These are phyloP conservation scores for Hyaloscypha variabilis DNA, from an alignment of 495 filamentous ascomycete genomes.

Conservation along the genomic window DNA sequence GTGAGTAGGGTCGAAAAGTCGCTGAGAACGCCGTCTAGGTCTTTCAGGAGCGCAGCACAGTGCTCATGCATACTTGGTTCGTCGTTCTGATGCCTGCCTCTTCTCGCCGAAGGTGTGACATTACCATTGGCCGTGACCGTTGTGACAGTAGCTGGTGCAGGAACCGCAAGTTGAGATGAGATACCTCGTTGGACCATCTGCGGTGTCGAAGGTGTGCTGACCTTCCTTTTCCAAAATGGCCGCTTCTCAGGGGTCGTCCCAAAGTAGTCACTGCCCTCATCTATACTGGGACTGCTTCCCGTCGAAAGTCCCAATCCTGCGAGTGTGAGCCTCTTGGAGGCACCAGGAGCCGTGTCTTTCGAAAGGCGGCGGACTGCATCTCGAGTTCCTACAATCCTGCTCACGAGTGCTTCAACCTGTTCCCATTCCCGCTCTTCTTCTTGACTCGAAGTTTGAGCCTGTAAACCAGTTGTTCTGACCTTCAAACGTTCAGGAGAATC, in stretches of 20 bases:
- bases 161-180: conserved; percentile 62
- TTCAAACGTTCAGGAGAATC: conserved; percentile 18
- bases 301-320: conserved; percentile 22
- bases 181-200: conserved; percentile 48
- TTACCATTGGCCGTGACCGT: conserved; percentile 40
- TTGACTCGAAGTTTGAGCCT: conserved; percentile 9
- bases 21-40: conserved; percentile 78
- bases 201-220: conserved; percentile 48
- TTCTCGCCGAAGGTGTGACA: conserved; percentile 22
- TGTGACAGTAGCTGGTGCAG: conserved; percentile 45
- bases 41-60: conserved; percentile 75
- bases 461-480: conserved; percentile 22
- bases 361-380: conserved; percentile 86
- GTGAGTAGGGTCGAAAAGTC: conserved; percentile 79
- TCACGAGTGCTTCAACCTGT: conserved; percentile 79
- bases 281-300: conserved; percentile 22
- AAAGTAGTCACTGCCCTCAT: conserved; percentile 50
- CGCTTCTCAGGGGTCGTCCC: conserved; percentile 47
- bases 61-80: conserved; percentile 71
- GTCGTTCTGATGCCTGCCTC: conserved; percentile 31
- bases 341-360: conserved; percentile 69
- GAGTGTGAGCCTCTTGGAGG: conserved; percentile 15
- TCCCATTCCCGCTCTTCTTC: conserved; percentile 84
- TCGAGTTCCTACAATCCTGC: conserved; percentile 80
- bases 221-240: conserved; percentile 91